Conservation (phyloP, 306 rosid species). For the Trifolium fragiferum region DNA sequence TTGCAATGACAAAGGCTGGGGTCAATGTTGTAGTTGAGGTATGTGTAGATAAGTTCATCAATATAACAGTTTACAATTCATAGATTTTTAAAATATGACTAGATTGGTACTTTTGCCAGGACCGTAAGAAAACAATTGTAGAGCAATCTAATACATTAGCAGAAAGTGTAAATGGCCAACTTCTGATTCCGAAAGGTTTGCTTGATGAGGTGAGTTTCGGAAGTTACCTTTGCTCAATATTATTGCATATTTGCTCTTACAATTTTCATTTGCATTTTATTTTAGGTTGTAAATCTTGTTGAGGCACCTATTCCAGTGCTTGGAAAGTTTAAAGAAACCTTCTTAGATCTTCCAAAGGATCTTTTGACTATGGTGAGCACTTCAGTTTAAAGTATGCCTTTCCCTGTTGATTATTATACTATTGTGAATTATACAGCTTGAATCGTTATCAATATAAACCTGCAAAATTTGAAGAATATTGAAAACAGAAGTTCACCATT, state of each 20-base stretch:
- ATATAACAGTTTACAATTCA: background rate
- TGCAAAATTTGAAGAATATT: slow-evolving; percentile 25
- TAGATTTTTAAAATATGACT: background rate
- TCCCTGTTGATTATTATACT: slow-evolving; percentile 17
- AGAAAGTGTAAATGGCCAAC: slow-evolving; percentile 70
- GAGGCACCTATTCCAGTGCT: slow-evolving; percentile 93
- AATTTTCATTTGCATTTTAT: slow-evolving; percentile 21
- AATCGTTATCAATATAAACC: slow-evolving; percentile 18
- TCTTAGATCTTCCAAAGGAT: slow-evolving; percentile 92
- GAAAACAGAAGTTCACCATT: slow-evolving; percentile 31
- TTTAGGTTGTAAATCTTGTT: slow-evolving; percentile 90
- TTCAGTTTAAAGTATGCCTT: slow-evolving; percentile 19
- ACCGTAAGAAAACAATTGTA: slow-evolving; percentile 64
- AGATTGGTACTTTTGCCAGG: slow-evolving; percentile 53
- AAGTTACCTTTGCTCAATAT: slow-evolving; percentile 39
- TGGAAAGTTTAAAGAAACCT: slow-evolving; percentile 81
- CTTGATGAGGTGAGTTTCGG: slow-evolving; percentile 74
- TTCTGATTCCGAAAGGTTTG: slow-evolving; percentile 66
- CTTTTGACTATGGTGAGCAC: slow-evolving; percentile 86
- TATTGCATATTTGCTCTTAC: slow-evolving; percentile 38
- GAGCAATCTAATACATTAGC: slow-evolving; percentile 73
- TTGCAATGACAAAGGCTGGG: slow-evolving; percentile 58
- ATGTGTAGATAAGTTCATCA: slow-evolving; percentile 19
- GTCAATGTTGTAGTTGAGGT: slow-evolving; percentile 78
- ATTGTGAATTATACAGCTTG: background rate